A percentile compares a stretch with the other conserved stretches of the same genome.
phyloP scores from a whole-genome alignment of 2,329 filamentous ascomycete species.

The Akanthomyces muscarius region DNA sequence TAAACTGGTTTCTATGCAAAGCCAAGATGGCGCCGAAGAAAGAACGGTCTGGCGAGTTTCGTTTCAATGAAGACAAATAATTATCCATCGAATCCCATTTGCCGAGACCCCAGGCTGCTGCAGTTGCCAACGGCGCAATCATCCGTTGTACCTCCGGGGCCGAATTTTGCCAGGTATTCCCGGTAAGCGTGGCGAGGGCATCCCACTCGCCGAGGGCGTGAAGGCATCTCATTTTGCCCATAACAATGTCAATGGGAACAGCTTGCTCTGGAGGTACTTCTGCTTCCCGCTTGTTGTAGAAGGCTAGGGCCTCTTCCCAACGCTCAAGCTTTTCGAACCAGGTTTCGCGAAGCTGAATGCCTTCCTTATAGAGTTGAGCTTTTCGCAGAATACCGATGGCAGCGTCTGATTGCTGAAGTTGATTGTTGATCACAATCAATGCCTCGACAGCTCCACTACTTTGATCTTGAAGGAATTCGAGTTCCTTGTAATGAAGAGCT shows the following conservation, averaged over 20 bases:
- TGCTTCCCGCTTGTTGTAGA: constrained; percentile 81
- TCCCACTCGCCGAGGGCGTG: constrained; percentile 99
- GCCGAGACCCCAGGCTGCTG: constrained; percentile 90
- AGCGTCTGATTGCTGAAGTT: constrained; percentile 96
- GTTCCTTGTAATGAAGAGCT: constrained; percentile 95
- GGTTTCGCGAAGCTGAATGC: constrained; percentile 90
- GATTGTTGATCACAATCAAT: constrained; percentile 98
- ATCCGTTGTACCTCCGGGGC: constrained; percentile 80
- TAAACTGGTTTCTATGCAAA: constrained; percentile 92
- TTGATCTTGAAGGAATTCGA: constrained; percentile 97
- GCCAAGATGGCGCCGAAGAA: constrained; percentile 97
- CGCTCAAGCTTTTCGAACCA: constrained; percentile 99
- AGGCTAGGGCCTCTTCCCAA: constrained; percentile 94
- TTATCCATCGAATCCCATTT: constrained; percentile 99
- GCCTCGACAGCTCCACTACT: constrained; percentile 94
- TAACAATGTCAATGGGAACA: constrained; percentile 84
- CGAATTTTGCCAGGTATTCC: constrained; percentile 91
- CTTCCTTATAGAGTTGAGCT: constrained; percentile 89
- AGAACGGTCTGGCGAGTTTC: constrained; percentile 85
- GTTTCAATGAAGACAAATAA: constrained; percentile 92
- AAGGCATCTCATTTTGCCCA: constrained; percentile 99
- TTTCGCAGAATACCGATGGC: constrained; percentile 96
- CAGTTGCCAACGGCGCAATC: constrained; percentile 90
- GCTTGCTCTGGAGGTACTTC: constrained; percentile 56
- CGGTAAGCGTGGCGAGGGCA: constrained; percentile 77